Percentiles rank a stretch among this genome's conserved stretches.
phyloP scores from a whole-genome alignment of 2,329 filamentous ascomycete genomes.

The Penicillium frequentans region DNA sequence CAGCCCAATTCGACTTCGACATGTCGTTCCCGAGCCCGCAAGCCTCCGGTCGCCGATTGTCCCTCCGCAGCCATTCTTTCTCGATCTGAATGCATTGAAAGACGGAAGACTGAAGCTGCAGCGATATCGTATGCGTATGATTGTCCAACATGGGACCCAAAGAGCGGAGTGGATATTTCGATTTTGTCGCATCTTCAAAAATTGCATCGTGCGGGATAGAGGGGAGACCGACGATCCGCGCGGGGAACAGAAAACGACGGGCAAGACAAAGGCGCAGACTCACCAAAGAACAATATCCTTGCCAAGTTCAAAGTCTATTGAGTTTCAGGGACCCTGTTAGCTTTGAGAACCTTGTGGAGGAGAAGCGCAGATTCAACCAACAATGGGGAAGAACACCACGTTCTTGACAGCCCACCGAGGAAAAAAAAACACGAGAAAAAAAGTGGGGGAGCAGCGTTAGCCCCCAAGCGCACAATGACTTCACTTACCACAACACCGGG shows the following conservation, averaged over 20 bases:
- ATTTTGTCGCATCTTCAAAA: not conserved
- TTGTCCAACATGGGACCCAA: not conserved
- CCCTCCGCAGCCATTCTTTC: not conserved
- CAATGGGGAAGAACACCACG: constrained; percentile 15
- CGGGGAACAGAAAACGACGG: constrained; percentile 1
- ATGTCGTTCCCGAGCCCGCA: not conserved
- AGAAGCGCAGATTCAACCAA: constrained; percentile 1
- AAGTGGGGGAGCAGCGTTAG: not conserved
- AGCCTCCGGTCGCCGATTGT: not conserved
- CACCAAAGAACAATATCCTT: constrained; percentile 20
- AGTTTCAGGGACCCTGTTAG: constrained; percentile 21
- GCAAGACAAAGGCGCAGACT: constrained; percentile 22
- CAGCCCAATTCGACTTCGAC: constrained; percentile 2
- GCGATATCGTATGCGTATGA: not conserved
- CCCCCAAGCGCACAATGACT: constrained; percentile 5
- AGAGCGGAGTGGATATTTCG: not conserved
- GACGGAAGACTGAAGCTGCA: not conserved
- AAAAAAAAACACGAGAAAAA: constrained; percentile 7
- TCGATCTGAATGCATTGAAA: not conserved
- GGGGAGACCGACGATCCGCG: constrained; percentile 13
- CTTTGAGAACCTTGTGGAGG: constrained; percentile 33
- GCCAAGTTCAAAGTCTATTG: constrained; percentile 11
- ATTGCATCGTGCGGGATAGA: constrained; percentile 7
- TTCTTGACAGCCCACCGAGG: constrained; percentile 30
- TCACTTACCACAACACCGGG: constrained; percentile 8